Conservation (phyloP, 805 yeast genomes). For the Candida quercuum region DNA sequence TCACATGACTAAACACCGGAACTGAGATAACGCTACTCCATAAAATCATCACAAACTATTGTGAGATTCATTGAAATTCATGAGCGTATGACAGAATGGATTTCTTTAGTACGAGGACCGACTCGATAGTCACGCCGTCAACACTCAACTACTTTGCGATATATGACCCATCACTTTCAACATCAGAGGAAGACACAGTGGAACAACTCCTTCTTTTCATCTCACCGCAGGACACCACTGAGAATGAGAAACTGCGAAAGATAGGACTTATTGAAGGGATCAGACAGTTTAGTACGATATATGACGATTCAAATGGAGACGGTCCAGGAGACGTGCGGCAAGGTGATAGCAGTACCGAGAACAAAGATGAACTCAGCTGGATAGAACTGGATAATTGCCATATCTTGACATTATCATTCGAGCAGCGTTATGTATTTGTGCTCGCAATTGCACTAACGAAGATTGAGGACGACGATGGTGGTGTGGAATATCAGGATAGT, state of each 20-base stretch:
- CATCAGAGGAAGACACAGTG: slow-evolving; percentile 26
- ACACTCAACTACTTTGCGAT: slow-evolving; percentile 27
- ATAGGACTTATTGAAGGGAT: slow-evolving; percentile 40
- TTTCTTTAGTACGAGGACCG: slow-evolving; percentile 14
- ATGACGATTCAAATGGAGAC: slow-evolving; percentile 3
- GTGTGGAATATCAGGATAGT: slow-evolving; percentile 6
- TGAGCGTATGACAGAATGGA: slow-evolving; percentile 15
- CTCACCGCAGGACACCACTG: slow-evolving; percentile 15
- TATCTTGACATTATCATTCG: slow-evolving; percentile 25
- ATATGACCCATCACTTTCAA: slow-evolving; percentile 32
- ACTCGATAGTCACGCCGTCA: slow-evolving; percentile 8
- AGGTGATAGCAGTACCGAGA: too few species aligned
- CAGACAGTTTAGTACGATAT: slow-evolving; percentile 10
- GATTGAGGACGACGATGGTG: slow-evolving; percentile 12
- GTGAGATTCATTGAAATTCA: too few species aligned
- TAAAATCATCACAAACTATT: too few species aligned
- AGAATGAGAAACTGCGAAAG: slow-evolving; percentile 30
- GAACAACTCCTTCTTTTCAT: slow-evolving; percentile 31
- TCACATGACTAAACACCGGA: too few species aligned
- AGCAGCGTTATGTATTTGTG: slow-evolving; percentile 23
- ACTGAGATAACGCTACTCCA: too few species aligned
- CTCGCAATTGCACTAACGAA: slow-evolving; percentile 17
- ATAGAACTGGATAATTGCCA: slow-evolving; percentile 26
- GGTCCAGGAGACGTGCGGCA: too few species aligned
- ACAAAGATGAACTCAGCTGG: slow-evolving; percentile 13